Percentiles rank a stretch among this genome's conserved stretches.
These are phyloP conservation scores for Botryotinia calthae DNA, from an alignment of 2,329 filamentous ascomycete species.

Conservation along the genomic window DNA sequence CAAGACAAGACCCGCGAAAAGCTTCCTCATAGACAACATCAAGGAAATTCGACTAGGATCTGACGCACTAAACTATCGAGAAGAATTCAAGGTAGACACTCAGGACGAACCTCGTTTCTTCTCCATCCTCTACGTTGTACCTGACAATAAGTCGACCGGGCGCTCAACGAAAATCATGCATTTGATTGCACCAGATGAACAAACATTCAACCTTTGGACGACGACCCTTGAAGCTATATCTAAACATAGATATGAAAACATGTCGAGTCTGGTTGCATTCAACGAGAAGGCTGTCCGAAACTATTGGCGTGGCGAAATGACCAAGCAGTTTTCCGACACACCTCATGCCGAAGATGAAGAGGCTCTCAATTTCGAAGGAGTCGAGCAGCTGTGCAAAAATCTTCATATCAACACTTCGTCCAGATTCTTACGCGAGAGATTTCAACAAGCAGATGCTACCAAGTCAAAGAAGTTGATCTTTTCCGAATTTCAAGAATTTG, in stretches of 20 bases:
- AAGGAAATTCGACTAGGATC: slow-evolving; percentile 81
- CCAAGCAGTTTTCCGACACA: slow-evolving; percentile 58
- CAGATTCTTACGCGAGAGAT: slow-evolving; percentile 69
- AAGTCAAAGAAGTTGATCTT: slow-evolving; percentile 69
- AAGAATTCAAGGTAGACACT: slow-evolving; percentile 72
- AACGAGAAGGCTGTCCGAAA: slow-evolving; percentile 76
- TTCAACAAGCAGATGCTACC: slow-evolving; percentile 67
- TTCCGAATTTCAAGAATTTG: slow-evolving; percentile 77
- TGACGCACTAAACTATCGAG: slow-evolving; percentile 84
- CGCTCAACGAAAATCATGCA: slow-evolving; percentile 75
- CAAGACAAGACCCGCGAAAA: slow-evolving; percentile 71
- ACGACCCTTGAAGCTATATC: slow-evolving; percentile 80
- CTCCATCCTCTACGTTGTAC: slow-evolving; percentile 81
- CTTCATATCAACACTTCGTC: slow-evolving; percentile 89
- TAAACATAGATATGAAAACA: slow-evolving; percentile 81
- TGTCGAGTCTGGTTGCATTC: slow-evolving; percentile 85
- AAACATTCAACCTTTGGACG: slow-evolving; percentile 76
- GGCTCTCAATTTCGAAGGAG: slow-evolving; percentile 71
- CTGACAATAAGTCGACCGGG: slow-evolving; percentile 68
- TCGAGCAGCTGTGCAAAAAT: slow-evolving; percentile 81
- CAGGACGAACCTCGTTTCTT: slow-evolving; percentile 74
- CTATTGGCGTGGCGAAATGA: slow-evolving; percentile 86
- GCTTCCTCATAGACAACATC: slow-evolving; percentile 93
- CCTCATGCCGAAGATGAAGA: slow-evolving; percentile 57
- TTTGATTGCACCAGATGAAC: slow-evolving; percentile 73